These are phyloP conservation scores for Alternaria sp. DNA, from an alignment of 2,329 filamentous ascomycete genomes.

Conservation along the genomic window DNA sequence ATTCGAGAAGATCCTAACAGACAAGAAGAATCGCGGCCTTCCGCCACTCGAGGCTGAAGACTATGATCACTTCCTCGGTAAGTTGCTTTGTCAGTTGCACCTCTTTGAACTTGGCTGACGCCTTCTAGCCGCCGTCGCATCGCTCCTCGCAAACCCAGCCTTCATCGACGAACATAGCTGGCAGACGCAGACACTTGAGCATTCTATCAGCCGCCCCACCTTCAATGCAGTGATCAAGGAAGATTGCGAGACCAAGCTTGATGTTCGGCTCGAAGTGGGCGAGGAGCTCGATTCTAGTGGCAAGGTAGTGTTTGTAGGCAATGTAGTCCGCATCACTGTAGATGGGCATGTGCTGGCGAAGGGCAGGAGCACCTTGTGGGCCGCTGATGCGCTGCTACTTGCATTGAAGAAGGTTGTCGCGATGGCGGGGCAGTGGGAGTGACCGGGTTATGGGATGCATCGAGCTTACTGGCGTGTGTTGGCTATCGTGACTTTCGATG, in stretches of 20 bases:
- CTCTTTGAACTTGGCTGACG: neutral
- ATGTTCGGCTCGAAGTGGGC: neutral
- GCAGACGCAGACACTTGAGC: neutral
- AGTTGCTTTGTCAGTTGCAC: neutral
- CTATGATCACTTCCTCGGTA: neutral
- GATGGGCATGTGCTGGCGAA: neutral
- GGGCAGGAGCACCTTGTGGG: neutral
- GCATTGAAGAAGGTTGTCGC: neutral
- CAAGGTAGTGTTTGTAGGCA: neutral
- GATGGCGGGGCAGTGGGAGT: neutral
- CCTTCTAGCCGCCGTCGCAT: neutral
- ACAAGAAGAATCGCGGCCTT: neutral
- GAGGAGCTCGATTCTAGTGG: neutral
- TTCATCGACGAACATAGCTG: neutral
- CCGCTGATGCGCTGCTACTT: neutral
- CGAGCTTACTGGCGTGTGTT: neutral
- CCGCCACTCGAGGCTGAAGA: neutral
- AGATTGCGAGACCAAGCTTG: neutral
- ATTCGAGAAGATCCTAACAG: neutral
- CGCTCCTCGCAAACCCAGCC: neutral
- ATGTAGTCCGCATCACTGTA: neutral
- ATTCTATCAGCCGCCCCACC: neutral
- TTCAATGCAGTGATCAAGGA: neutral
- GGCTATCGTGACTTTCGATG: neutral
- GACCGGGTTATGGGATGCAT: neutral